Conservation (phyloP, 2,329 filamentous ascomycete species). For the Pezicula rhizophila region DNA sequence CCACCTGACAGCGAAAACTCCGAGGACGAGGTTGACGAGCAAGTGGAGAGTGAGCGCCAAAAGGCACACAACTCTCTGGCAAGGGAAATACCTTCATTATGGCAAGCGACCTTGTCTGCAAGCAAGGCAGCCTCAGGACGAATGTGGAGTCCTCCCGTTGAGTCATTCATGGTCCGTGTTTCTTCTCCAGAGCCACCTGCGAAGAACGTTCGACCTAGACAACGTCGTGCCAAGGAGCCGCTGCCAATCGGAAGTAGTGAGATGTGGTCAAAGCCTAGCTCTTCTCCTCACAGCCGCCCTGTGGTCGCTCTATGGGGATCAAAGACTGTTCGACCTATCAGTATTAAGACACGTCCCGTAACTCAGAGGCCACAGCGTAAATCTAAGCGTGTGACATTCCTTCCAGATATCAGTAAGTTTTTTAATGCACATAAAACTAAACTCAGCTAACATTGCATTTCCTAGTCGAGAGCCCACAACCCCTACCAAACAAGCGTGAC, state of each 20-base stretch:
- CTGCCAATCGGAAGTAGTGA: conserved; percentile 18
- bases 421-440: neutral
- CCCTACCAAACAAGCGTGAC: conserved; percentile 49
- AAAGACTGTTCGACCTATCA: conserved; percentile 18
- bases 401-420: conserved; percentile 49
- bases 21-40: conserved; percentile 24
- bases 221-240: conserved; percentile 10
- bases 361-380: conserved; percentile 49
- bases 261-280: conserved; percentile 23
- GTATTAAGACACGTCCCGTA: conserved; percentile 34
- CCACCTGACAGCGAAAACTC: conserved; percentile 47
- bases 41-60: conserved; percentile 8
- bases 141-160: conserved; percentile 20
- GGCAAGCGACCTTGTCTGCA: conserved; percentile 13
- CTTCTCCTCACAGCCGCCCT: conserved; percentile 9
- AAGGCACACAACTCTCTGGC: conserved; percentile 2
- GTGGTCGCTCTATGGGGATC: conserved; percentile 25
- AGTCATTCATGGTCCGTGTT: conserved; percentile 1
- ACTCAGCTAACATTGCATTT: conserved; percentile 6
- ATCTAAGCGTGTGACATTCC: conserved; percentile 49
- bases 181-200: conserved; percentile 20
- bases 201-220: conserved; percentile 19
- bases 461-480: conserved; percentile 50
- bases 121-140: conserved; percentile 12
- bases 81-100: conserved; percentile 12